Base-by-base conservation (phyloP, 2,329 filamentous ascomycete species). In the Dryadomyces quercus-mongolicae region DNA sequence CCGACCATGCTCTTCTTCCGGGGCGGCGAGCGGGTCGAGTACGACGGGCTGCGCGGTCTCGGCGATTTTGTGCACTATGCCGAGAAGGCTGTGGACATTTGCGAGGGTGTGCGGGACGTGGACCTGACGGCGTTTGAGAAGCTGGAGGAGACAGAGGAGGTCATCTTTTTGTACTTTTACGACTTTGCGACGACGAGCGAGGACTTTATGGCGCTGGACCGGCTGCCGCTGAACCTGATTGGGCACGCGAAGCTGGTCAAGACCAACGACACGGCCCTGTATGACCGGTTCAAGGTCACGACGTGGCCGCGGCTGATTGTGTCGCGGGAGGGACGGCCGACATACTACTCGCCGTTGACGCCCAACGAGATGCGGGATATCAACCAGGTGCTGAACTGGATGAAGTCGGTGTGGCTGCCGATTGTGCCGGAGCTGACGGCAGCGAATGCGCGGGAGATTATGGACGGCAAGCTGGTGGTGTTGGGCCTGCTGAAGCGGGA, bases 151-250 rank as follows among this genome's bases (percentile, higher is more conserved):
- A 92, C 86, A 59, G 89, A 97, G 63, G 91, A 97, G 57, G 93
- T 98, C 58, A 85, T 97, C 54, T 98, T 98, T 68, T 73, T 95
- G 60, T 98, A 97, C 73, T 95, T 97, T 69, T 98, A 96, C 69
- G 93, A 98, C 66, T 84, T 95, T 62, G 93, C 93, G 13, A 96
- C 92, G 2, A 94, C 90, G 0, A 84, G 77, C 46, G 93, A 98
- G 70, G 93, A 98, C 65, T 95, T 98, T 64, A 76, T 78, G 62
- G 91, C 92, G 21, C 74, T 98, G 46, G 89, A 97, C 59, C 83
- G 90, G 43, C 73, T 98, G 36, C 88, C 89, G 16, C 76, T 97
- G 54, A 91, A 83, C 67, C 77, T 98, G 55, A 89, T 98, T 56
- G 93, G 92, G 36, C 90, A 89, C 65, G 93, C 88, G 31, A 93